Base-by-base conservation (phyloP, 148 eudicot species). In the Bassia scoparia region DNA sequence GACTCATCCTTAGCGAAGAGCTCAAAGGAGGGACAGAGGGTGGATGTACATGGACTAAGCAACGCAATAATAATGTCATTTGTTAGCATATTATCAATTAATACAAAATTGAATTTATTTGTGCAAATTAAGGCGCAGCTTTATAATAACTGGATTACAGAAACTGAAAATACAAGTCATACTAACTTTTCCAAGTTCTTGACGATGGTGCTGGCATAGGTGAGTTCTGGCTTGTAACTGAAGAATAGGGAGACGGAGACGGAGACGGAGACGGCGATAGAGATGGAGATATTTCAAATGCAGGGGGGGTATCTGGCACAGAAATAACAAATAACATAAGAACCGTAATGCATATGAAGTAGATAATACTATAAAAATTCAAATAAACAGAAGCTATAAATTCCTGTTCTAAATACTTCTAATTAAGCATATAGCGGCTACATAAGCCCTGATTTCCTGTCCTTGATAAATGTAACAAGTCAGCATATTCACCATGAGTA, bases 21-120 rank as follows among this genome's bases (percentile, higher is more conserved):
- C 83, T 81, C 54, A 64, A 50, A 60, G 97, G 89, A 37, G 97
- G 77, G 30, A 52, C 23, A 15, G 63, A 65, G 68, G 92, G 91
- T 24, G 86, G 70, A 38, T 72, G 83, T 69, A 72, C 60, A 61
- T 89, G 87, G 61, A 78, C 89, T 91, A 71, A 50, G 23, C 74
- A 60, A 70, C 21, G 76, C 14, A 76, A 70, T 3, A 70, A 31
- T 58, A 33, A 60, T 11, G 30, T 69, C 35, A 46, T 24, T 11
- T 49, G 46, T 73, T 63, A 44, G 52, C 68, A 26, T 27, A 35
- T 37, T n/a, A 52, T 49, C 59, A 50, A n/a, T 43, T 58, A 46
- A 31, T 23, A 46, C 24, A 23, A 37, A 60, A 21, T 33, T 1
- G 26, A 56, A 20, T n/a, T 50, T 26, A 63, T 62, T 43, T 31